Base-by-base conservation (phyloP, 495 filamentous ascomycete genomes). In the Penicillium arizonense region DNA sequence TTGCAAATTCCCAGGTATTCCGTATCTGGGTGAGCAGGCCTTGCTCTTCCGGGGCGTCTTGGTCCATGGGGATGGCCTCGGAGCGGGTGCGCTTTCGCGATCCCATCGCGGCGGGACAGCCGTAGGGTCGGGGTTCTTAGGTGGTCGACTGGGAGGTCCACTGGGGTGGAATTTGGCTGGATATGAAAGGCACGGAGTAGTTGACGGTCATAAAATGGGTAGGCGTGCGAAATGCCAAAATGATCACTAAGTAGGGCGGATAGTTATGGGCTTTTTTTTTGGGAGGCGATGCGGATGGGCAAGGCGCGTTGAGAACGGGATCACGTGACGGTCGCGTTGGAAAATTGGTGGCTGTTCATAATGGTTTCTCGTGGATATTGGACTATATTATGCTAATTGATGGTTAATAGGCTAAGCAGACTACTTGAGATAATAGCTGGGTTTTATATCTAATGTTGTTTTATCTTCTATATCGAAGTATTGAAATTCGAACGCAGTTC, bases 1-100 rank as follows among this genome's bases (percentile, higher is more conserved):
- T 91, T 41, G 94, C 89, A 70, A 98, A 96, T 69, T 97, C 88
- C 91, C 94, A 97, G 74, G 85, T 87, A 67, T 88, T 94, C 43
- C 93, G 79, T 52, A 98, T 78, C 55, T 78, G 83, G 41, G 86
- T 73, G 20, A 96, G 78, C 48, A 85, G 55, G 44, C 71, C 74
- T 40, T 67, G 65, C 56, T 83, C 77, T 56, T 82, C 70, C 4
- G 76, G 69, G 44, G 68, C 57, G 55, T 80, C 61, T 61, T 70
- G 50, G 55, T 73, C 57, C 32, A 59, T 50, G 61, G 70, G 58
- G 75, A 81, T 84, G 70, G 82, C 82, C 71, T 91, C 88, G 66
- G 82, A 84, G 67, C 81, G 73, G 58, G 76, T 80, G 70, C 89
- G 87, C 78, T 91, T 93, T 77, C 88, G 77, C 70, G 78, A 72